phyloP scores from a whole-genome alignment of 768 basidiomycete genomes.

The Leccinum rimulosum region DNA sequence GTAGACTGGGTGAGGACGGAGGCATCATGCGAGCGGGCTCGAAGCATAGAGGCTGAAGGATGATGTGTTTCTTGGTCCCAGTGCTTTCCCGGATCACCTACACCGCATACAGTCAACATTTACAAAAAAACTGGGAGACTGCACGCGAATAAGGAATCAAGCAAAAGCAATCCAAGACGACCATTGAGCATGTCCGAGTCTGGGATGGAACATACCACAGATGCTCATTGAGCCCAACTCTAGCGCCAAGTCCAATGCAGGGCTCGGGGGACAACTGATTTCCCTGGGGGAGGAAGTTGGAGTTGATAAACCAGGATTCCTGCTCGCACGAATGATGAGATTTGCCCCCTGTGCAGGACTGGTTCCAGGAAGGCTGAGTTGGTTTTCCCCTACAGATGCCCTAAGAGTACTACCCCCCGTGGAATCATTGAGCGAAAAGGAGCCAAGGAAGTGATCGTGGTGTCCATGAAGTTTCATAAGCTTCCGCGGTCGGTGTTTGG shows the following conservation, averaged over 20 bases:
- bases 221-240: conserved; percentile 25
- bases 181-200: neutral
- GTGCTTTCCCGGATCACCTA: conserved; percentile 14
- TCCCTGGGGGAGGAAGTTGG: neutral
- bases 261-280: conserved; percentile 12
- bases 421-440: neutral
- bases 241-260: conserved; percentile 18
- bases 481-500: conserved; percentile 3
- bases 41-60: conserved; percentile 1
- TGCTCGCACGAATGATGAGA: neutral
- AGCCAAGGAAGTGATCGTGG: neutral
- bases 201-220: conserved; percentile 25
- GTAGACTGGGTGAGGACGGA: neutral
- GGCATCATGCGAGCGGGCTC: conserved; percentile 22
- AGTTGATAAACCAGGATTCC: neutral
- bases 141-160: neutral
- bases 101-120: conserved; percentile 7
- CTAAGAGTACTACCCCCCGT: neutral
- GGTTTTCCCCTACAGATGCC: conserved; percentile 1
- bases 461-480: neutral
- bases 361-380: conserved; percentile 11
- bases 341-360: conserved; percentile 7
- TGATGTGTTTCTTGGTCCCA: conserved; percentile 9
- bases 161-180: neutral
- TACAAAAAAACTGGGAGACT: neutral